Evolutionary conservation across 2,329 filamentous ascomycete species (phyloP), one percentile per base, ranked within the genome.

Genomic region (Coniochaeta hoffmannii): DNA sequence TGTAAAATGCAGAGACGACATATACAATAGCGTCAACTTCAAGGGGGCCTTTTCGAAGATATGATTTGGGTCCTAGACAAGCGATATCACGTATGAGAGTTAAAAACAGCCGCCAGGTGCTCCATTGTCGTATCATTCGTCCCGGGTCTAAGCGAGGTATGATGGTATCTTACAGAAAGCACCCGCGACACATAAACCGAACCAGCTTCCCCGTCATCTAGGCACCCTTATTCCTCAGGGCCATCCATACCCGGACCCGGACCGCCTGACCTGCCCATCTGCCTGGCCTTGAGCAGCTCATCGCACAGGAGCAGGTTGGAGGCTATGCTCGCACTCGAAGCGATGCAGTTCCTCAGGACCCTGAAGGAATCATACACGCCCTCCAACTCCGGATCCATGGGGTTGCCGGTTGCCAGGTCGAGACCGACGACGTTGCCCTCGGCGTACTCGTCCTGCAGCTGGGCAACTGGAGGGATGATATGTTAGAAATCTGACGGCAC

Each of bases 351-450:
- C 63, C 94, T 83, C 65, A 99, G 73, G 34, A 99, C 94, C 57
- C 94, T 84, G 84, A 95, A 99, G 14, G 92, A 97, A 71, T 99
- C 94, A 70, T 89, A 99, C 9, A 99, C 88, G 64, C 94, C 94
- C 69, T 89, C 89, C 62, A 96, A 84, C 58, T 90, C 86, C 1
- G 94, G 94, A 67, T 97, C 94, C 92, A 97, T 97, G 1, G 93
- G 88, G 67, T 94, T 86, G 58, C 94, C 94, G 6, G 89, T 91
- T 52, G 86, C 80, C 55, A 99, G 78, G 69, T 97, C 88, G 60
- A 99, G 76, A 19, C 94, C 94, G 56, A 94, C 91, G 41, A 89
- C 73, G 64, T 94, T 89, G 56, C 93, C 93, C 32, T 97, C 89
- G 8, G 79, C 77, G 62, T 89, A 80, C 72, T 96, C 93, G 65